Percentiles rank a stretch among this genome's conserved stretches.
phyloP scores from a whole-genome alignment of 805 yeast genomes.

The Tetrapisispora arboricola region DNA sequence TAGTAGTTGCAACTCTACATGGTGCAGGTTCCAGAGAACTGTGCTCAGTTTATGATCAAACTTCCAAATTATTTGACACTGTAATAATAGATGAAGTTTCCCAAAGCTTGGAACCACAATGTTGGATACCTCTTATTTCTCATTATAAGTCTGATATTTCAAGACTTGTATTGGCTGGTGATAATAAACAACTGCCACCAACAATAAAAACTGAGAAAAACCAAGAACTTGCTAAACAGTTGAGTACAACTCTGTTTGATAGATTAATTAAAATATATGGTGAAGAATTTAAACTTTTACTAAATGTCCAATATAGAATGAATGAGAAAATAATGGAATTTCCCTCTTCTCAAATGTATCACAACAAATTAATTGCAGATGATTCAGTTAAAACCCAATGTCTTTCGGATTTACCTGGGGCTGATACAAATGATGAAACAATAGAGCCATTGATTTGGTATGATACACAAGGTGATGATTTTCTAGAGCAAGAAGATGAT shows the following conservation, averaged over 20 bases:
- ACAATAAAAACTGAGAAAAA: constrained; percentile 55
- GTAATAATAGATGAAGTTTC: constrained; percentile 92
- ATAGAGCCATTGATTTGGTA: constrained; percentile 60
- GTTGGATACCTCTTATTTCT: constrained; percentile 84
- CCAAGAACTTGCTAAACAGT: constrained; percentile 31
- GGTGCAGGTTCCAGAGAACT: constrained; percentile 74
- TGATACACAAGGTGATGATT: constrained; percentile 89
- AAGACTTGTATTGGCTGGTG: constrained; percentile 79
- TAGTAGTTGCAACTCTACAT: constrained; percentile 76
- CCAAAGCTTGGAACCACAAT: constrained; percentile 87
- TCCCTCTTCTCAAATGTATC: constrained; percentile 59
- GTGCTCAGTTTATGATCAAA: constrained; percentile 36
- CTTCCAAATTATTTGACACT: constrained; percentile 50
- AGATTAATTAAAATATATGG: constrained; percentile 47
- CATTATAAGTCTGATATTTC: constrained; percentile 43
- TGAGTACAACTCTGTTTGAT: constrained; percentile 73
- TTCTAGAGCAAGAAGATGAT: constrained; percentile 45
- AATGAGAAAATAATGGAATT: constrained; percentile 66
- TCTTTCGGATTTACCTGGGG: constrained; percentile 46
- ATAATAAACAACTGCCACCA: constrained; percentile 85
- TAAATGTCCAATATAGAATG: constrained; percentile 84
- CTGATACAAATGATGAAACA: constrained; percentile 45
- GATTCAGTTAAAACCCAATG: constrained; percentile 42
- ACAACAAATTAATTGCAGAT: constrained; percentile 52
- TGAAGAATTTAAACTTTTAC: constrained; percentile 41